These are phyloP conservation scores for Aspergillus novofumigatus DNA, from an alignment of 2,329 filamentous ascomycete species.

Conservation along the genomic window DNA sequence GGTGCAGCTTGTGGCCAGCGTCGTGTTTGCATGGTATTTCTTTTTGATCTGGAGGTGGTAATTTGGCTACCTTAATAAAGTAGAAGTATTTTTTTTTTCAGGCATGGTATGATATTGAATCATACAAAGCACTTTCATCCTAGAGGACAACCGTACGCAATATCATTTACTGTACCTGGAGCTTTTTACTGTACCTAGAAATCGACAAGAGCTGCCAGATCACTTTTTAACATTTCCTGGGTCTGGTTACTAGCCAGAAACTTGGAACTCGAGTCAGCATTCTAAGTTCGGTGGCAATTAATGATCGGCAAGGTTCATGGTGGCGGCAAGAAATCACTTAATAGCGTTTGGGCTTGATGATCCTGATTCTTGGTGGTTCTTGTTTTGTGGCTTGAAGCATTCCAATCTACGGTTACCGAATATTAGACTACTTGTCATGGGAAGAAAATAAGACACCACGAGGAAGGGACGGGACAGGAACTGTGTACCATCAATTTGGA, in stretches of 20 bases:
- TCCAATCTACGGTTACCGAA: no score
- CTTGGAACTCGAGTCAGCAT: not conserved
- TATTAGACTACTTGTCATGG: not conserved
- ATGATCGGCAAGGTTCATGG: not conserved
- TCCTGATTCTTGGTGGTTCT: not conserved
- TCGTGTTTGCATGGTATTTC: slow-evolving; percentile 61
- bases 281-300: not conserved
- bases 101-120: not conserved
- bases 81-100: not conserved
- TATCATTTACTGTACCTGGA: no score
- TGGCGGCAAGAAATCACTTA: not conserved
- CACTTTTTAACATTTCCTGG: not conserved
- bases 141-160: not conserved
- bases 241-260: not conserved
- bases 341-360: not conserved
- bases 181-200: no score
- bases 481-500: no score
- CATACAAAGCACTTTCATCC: not conserved
- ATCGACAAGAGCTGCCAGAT: no score
- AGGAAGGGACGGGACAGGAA: not conserved
- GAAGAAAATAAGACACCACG: not conserved
- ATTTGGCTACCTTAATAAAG: not conserved
- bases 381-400: not conserved
- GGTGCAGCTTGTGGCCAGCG: slow-evolving; percentile 59
- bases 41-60: slow-evolving; percentile 64